Evolutionary conservation across 2,329 filamentous ascomycete species (phyloP).

Genomic region (Ophidiomyces ophidiicola): DNA sequence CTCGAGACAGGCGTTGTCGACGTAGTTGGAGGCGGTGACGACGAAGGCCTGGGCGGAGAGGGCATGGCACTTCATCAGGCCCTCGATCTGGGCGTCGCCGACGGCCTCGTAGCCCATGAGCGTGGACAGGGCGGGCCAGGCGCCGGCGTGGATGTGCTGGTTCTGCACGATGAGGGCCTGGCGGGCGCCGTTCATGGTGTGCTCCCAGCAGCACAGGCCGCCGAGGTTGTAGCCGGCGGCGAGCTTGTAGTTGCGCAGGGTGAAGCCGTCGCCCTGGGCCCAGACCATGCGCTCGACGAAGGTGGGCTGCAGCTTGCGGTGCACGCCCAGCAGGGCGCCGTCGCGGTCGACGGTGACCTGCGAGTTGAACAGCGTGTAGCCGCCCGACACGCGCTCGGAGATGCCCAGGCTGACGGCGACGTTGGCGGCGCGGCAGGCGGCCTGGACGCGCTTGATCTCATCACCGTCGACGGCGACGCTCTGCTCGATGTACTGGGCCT

Average conservation of each 20-base stretch:
- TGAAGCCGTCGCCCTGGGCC: constrained; percentile 26
- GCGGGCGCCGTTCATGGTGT: constrained; percentile 30
- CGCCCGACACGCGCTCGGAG: constrained; percentile 25
- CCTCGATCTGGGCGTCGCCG: constrained; percentile 37
- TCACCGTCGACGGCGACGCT: constrained; percentile 25
- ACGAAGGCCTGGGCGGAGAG: constrained; percentile 37
- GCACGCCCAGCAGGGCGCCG: constrained; percentile 26
- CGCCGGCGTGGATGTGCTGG: constrained; percentile 24
- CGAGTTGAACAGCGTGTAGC: constrained; percentile 28
- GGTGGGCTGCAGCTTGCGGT: constrained; percentile 29
- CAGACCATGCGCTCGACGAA: constrained; percentile 26
- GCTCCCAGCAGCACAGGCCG: constrained; percentile 29
- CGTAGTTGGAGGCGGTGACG: constrained; percentile 32
- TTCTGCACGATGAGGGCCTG: constrained; percentile 26
- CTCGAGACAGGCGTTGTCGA: constrained; percentile 32
- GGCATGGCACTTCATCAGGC: constrained; percentile 37
- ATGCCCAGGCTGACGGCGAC: constrained; percentile 27
- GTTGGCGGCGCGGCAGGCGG: constrained; percentile 23
- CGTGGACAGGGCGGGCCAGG: constrained; percentile 23
- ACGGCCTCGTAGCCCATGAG: constrained; percentile 29
- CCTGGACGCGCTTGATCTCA: constrained; percentile 24
- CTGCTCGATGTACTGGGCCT: constrained; percentile 26
- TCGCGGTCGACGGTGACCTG: constrained; percentile 26
- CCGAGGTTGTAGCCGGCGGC: constrained; percentile 26
- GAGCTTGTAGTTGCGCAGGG: constrained; percentile 23